phyloP scores from a whole-genome alignment of 176 grass and related monocot species.

The Triticum timopheevii region DNA sequence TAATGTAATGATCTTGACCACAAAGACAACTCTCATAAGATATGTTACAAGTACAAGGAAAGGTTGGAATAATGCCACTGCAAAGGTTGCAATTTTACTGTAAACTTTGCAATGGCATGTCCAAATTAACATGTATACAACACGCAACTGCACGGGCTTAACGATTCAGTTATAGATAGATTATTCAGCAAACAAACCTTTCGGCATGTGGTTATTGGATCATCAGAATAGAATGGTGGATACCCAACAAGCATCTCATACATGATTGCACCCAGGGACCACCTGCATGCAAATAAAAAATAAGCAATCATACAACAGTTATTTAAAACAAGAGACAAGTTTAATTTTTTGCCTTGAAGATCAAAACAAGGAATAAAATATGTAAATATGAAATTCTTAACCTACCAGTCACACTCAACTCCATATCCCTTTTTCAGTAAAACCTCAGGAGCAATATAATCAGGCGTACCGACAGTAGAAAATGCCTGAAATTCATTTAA shows the following conservation, averaged over 20 bases:
- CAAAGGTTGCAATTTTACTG: not conserved
- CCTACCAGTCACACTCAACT: constrained; percentile 77
- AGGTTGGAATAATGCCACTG: not conserved
- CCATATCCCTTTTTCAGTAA: constrained; percentile 75
- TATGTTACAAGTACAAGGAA: not conserved
- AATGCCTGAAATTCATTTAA: constrained; percentile 55
- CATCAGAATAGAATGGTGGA: constrained; percentile 75
- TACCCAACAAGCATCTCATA: constrained; percentile 89
- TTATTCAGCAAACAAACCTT: constrained; percentile 42
- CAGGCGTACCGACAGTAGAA: constrained; percentile 81
- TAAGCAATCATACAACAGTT: constrained; percentile 23
- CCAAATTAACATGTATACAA: not conserved
- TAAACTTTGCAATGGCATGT: not conserved
- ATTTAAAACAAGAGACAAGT: constrained; percentile 5
- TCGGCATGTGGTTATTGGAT: constrained; percentile 71
- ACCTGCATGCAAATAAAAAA: constrained; percentile 45
- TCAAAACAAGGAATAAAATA: constrained; percentile 22
- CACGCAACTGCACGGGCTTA: not conserved
- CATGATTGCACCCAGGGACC: constrained; percentile 88
- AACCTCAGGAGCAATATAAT: constrained; percentile 88
- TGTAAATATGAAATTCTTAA: not conserved
- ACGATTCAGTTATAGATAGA: not conserved
- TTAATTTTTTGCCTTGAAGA: not conserved
- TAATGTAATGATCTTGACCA: not conserved
- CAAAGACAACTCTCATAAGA: constrained; percentile 3